Evolutionary conservation across 2,329 filamentous ascomycete species (phyloP).

Genomic region (Graphium sp.): DNA sequence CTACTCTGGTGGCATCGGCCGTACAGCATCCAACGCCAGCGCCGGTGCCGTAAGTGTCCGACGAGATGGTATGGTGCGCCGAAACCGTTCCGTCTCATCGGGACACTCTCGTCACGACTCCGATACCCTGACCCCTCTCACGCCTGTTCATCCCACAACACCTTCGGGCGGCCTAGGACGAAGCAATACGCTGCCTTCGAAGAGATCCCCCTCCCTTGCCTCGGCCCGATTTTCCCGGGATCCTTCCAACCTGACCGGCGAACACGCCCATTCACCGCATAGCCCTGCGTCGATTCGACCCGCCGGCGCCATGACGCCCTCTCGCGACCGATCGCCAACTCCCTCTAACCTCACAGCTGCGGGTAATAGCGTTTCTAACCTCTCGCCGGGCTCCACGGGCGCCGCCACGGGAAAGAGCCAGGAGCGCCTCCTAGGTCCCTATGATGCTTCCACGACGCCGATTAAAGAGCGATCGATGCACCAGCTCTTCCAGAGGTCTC

Average conservation of each 20-base stretch:
- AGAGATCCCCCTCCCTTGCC: slow-evolving; percentile 60
- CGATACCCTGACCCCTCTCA: slow-evolving; percentile 52
- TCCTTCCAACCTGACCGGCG: slow-evolving; percentile 7
- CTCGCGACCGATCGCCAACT: slow-evolving; percentile 5
- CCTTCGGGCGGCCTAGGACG: slow-evolving; percentile 38
- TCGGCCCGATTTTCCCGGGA: slow-evolving; percentile 44
- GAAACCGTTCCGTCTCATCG: slow-evolving; percentile 90
- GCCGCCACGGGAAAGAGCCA: slow-evolving; percentile 24
- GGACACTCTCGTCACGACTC: slow-evolving; percentile 56
- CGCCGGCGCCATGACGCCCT: slow-evolving; percentile 18
- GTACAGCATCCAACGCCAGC: slow-evolving; percentile 78
- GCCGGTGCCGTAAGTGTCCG: slow-evolving; percentile 76
- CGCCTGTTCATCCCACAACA: slow-evolving; percentile 34
- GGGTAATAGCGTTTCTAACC: slow-evolving; percentile 6
- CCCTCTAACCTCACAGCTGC: slow-evolving; percentile 1
- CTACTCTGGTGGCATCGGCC: slow-evolving; percentile 33
- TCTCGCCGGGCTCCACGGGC: slow-evolving; percentile 12
- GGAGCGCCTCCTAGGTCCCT: slow-evolving; percentile 26
- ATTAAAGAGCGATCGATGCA: slow-evolving; percentile 51
- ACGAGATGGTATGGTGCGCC: slow-evolving; percentile 60
- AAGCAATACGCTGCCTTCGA: slow-evolving; percentile 89
- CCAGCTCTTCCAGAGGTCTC: slow-evolving; percentile 54
- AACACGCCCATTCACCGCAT: no score
- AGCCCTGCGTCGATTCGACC: slow-evolving; percentile 13
- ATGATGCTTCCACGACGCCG: slow-evolving; percentile 30